phyloP scores from a whole-genome alignment of 2,329 filamentous ascomycete species.

The Triangularia setosa region DNA sequence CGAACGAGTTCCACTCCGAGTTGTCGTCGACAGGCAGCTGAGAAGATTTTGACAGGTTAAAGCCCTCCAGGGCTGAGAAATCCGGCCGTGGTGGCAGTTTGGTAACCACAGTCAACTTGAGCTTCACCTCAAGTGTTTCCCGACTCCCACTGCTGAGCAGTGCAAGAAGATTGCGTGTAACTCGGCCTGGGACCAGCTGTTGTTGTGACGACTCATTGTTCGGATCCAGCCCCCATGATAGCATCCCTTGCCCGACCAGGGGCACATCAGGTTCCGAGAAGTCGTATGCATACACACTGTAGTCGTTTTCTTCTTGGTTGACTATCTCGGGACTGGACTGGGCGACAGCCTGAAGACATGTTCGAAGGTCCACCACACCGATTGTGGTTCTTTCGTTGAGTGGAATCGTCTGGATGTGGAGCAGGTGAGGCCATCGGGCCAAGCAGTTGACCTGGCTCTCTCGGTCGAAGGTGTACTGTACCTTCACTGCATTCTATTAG shows the following conservation, averaged over 20 bases:
- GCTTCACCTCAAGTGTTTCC: slow-evolving; percentile 88
- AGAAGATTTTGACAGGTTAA: slow-evolving; percentile 26
- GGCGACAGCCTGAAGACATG: slow-evolving; percentile 78
- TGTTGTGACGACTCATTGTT: slow-evolving; percentile 50
- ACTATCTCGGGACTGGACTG: slow-evolving; percentile 82
- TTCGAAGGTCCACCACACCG: slow-evolving; percentile 80
- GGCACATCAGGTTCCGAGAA: slow-evolving; percentile 94
- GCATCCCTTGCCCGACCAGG: slow-evolving; percentile 89
- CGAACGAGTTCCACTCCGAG: slow-evolving; percentile 70
- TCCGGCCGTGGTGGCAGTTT: slow-evolving; percentile 40
- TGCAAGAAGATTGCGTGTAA: slow-evolving; percentile 80
- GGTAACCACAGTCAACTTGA: slow-evolving; percentile 77
- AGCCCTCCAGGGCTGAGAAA: slow-evolving; percentile 25
- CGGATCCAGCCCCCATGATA: slow-evolving; percentile 72
- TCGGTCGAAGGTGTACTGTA: slow-evolving; percentile 92
- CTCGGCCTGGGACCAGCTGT: slow-evolving; percentile 74
- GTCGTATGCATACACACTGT: slow-evolving; percentile 95
- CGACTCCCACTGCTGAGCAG: slow-evolving; percentile 78
- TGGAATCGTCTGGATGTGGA: slow-evolving; percentile 75
- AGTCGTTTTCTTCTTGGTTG: slow-evolving; percentile 69
- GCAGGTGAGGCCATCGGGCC: slow-evolving; percentile 74
- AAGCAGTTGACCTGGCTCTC: slow-evolving; percentile 86
- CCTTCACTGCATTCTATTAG: slow-evolving; percentile 66
- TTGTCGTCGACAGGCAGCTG: slow-evolving; percentile 56
- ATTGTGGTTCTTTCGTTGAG: slow-evolving; percentile 78